Percentiles rank a stretch among this genome's conserved stretches.
Evolutionary conservation across 1,139 yeast genomes (phyloP).

Genomic region (Blastobotrys elegans): DNA sequence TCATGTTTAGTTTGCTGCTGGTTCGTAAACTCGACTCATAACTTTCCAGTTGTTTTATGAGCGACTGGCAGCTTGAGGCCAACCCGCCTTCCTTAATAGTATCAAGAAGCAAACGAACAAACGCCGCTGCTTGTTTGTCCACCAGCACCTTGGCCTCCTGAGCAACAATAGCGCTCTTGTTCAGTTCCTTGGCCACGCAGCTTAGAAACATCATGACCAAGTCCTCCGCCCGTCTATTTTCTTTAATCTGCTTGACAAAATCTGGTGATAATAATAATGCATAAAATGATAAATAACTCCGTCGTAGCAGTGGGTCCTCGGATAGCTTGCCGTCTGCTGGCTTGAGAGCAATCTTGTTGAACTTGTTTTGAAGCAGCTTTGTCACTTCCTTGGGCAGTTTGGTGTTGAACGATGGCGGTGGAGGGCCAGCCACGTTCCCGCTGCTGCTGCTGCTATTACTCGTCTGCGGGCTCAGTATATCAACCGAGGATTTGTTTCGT

Average conservation of each 20-base stretch:
- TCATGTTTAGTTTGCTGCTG: constrained; percentile 37
- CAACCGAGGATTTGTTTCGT: constrained; percentile 15
- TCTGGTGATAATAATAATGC: constrained; percentile 56
- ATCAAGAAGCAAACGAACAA: constrained; percentile 51
- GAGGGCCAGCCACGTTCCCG: constrained; percentile 10
- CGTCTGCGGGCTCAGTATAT: constrained; percentile 9
- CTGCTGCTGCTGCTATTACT: constrained; percentile 8
- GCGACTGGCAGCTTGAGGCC: constrained; percentile 24
- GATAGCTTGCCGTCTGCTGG: constrained; percentile 23
- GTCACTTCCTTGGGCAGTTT: constrained; percentile 47
- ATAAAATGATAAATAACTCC: constrained; percentile 54
- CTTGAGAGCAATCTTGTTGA: constrained; percentile 53
- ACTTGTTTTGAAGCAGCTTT: constrained; percentile 43
- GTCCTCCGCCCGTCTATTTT: constrained; percentile 53
- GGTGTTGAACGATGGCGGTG: constrained; percentile 25
- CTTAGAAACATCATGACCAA: constrained; percentile 62
- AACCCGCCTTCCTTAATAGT: constrained; percentile 39
- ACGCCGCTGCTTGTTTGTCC: constrained; percentile 52
- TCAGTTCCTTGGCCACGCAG: constrained; percentile 59
- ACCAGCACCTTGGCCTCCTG: constrained; percentile 44
- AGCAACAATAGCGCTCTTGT: constrained; percentile 43
- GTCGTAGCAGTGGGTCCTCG: constrained; percentile 37
- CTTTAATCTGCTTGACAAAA: constrained; percentile 37
- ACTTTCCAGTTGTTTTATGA: constrained; percentile 31
- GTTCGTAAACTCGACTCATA: constrained; percentile 28